Evolutionary conservation across 768 basidiomycete genomes (phyloP).

Genomic region (Pleurotus giganteus): DNA sequence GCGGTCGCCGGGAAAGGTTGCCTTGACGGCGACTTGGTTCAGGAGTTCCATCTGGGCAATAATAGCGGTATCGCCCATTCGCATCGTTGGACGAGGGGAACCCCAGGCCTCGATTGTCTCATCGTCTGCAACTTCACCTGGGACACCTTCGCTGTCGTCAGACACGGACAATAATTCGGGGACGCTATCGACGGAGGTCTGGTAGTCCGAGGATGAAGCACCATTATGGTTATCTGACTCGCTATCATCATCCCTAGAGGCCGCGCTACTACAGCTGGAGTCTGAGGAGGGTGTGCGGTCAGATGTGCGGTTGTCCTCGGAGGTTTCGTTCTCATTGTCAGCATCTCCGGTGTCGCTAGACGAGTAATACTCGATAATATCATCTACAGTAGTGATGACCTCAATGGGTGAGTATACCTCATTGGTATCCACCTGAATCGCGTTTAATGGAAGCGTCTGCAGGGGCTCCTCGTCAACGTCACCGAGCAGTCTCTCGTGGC

Average conservation of each 20-base stretch:
- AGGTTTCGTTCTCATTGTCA: not conserved
- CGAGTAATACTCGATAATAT: not conserved
- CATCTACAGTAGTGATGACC: not conserved
- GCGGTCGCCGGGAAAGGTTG: not conserved
- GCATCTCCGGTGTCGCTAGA: not conserved
- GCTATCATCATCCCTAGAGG: no score
- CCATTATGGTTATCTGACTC: no score
- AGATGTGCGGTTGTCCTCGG: not conserved
- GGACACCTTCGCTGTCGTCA: not conserved
- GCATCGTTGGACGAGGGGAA: not conserved
- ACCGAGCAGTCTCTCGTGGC: not conserved
- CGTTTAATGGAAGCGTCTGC: not conserved
- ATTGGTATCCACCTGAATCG: not conserved
- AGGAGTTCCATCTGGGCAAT: not conserved
- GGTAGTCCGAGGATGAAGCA: no score
- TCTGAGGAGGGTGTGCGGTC: not conserved
- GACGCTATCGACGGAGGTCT: no score
- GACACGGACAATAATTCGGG: not conserved
- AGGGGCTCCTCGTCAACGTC: not conserved
- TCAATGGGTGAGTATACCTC: not conserved
- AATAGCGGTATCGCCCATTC: not conserved
- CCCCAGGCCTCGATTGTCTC: not conserved
- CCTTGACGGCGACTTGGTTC: not conserved
- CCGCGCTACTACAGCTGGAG: no score
- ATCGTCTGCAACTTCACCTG: not conserved